Evolutionary conservation across 2,329 filamentous ascomycete genomes (phyloP).

Genomic region (Clarireedia sp.): DNA sequence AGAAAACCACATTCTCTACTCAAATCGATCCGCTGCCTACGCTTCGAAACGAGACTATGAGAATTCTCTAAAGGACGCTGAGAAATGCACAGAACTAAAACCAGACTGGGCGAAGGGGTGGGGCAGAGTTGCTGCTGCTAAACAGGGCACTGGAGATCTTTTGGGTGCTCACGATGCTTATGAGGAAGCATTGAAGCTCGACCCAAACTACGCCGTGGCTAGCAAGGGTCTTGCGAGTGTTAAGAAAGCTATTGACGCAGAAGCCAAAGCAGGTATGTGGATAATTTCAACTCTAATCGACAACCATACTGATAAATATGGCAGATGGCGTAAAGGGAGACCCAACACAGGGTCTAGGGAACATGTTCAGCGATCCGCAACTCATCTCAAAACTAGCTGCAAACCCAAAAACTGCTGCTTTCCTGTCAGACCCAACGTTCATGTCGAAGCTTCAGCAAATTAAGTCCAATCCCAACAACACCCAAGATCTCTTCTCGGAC

Average conservation of each 20-base stretch:
- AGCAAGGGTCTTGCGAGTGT: constrained; percentile 82
- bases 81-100: constrained; percentile 90
- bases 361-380: constrained; percentile 91
- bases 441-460: constrained; percentile 83
- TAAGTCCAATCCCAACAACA: constrained; percentile 69
- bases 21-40: constrained; percentile 83
- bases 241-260: constrained; percentile 77
- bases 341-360: constrained; percentile 68
- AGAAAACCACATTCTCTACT: constrained; percentile 92
- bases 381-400: constrained; percentile 81
- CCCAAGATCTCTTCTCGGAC: constrained; percentile 76
- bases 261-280: constrained; percentile 44
- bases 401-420: constrained; percentile 85
- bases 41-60: constrained; percentile 86
- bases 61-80: constrained; percentile 78
- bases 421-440: constrained; percentile 76
- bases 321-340: constrained; percentile 44
- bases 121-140: constrained; percentile 84
- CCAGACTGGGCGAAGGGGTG: constrained; percentile 97
- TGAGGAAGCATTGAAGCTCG: constrained; percentile 87
- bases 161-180: constrained; percentile 82
- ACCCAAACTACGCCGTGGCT: constrained; percentile 84
- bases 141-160: constrained; percentile 81
- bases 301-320: constrained; percentile 8
- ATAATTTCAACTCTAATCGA: constrained; percentile 8